Evolutionary conservation across 495 filamentous ascomycete genomes (phyloP), one percentile per base, ranked within the genome.

Genomic region (Neurospora sp.): DNA sequence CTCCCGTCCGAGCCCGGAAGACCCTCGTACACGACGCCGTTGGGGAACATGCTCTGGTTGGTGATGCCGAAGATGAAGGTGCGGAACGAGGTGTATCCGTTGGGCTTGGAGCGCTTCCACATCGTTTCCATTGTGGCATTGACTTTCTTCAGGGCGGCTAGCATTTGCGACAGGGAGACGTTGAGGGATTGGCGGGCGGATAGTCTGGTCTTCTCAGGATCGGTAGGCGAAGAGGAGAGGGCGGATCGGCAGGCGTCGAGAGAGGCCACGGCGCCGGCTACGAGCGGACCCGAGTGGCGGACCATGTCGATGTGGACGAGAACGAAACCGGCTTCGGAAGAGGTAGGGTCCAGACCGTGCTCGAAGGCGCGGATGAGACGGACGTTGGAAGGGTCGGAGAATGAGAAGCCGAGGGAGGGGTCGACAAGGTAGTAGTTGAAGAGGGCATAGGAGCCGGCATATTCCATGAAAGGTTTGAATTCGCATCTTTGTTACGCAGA

Each of bases 41-140:
- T 84, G 3, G 94, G 94, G 80, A 97, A 97, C 94, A 97, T 97
- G 66, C 88, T 89, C 80, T 97, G 94, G 8, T 86, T 90, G 2
- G 90, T 93, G 76, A 97, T 96, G 70, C 94, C 94, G 76, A 96
- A 97, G 81, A 97, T 97, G 83, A 97, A 97, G 40, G 94, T 94
- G 12, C 94, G 90, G 87, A 96, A 97, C 70, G 86, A 90, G 40
- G 89, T 90, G 81, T 97, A 97, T 69, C 92, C 87, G 5, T 83
- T 79, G 14, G 94, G 93, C 77, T 91, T 92, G 70, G 91, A 93
- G 77, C 92, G 91, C 42, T 84, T 84, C 94, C 94, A 97, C 94
- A 97, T 97, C 35, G 87, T 89, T 76, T 96, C 92, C 92, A 97
- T 94, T 48, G 89, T 88, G 9, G 76, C 82, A 79, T 97, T 95